Evolutionary conservation across 2,329 filamentous ascomycete genomes (phyloP).

Genomic region (Xylaria sp.): DNA sequence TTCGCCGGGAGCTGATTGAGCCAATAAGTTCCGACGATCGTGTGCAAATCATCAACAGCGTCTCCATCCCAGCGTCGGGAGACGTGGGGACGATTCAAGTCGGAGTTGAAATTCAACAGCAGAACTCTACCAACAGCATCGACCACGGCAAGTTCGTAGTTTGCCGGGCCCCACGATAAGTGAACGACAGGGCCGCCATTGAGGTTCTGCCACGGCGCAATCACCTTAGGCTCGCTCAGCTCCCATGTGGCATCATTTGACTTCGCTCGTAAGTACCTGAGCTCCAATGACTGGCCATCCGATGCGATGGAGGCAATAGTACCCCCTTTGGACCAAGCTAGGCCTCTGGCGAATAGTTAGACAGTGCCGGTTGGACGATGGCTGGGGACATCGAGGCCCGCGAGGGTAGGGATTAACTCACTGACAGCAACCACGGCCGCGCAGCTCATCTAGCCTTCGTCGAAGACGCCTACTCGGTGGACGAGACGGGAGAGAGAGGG

Average conservation of each 20-base stretch:
- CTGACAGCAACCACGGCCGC: conserved; percentile 82
- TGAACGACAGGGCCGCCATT: conserved; percentile 78
- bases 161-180: conserved; percentile 80
- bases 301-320: conserved; percentile 83
- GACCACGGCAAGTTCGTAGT: conserved; percentile 83
- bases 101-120: conserved; percentile 76
- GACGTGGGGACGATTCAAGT: conserved; percentile 76
- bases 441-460: conserved; percentile 80
- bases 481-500: conserved; percentile 63
- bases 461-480: conserved; percentile 74
- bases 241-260: conserved; percentile 78
- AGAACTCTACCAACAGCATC: conserved; percentile 82
- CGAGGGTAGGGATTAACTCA: conserved; percentile 59
- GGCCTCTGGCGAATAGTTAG: conserved; percentile 64
- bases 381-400: conserved; percentile 13
- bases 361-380: conserved; percentile 39
- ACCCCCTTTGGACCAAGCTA: conserved; percentile 89
- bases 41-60: conserved; percentile 76
- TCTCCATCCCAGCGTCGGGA: conserved; percentile 74
- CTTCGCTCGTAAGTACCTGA: conserved; percentile 77
- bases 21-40: conserved; percentile 89
- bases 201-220: conserved; percentile 70
- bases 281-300: conserved; percentile 75
- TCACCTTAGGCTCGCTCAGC: conserved; percentile 76
- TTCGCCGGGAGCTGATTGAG: conserved; percentile 66